Base-by-base conservation (phyloP, 2,329 filamentous ascomycete genomes). In the Cladosporium sphaerospermum region DNA sequence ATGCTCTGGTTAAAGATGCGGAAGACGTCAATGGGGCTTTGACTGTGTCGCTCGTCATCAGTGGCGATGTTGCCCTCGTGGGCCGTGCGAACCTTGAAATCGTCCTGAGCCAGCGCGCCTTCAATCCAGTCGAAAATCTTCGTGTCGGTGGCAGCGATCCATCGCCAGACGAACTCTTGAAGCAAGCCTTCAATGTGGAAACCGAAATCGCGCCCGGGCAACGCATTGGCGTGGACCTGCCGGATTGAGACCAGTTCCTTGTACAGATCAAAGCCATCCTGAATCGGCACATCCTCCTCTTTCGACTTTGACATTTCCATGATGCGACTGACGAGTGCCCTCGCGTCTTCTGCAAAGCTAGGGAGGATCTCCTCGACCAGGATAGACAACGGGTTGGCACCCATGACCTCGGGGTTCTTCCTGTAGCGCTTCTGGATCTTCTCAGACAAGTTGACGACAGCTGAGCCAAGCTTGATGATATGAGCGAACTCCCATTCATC, bases 221-320 rank as follows among this genome's bases (percentile, higher is more conserved):
- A 77, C 18, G 83, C 85, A 57, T 88, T 80, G 7, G 80, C 78
- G 67, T 96, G 91, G 23, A 95, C 89, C 33, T 81, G 78, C 31
- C 93, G 85, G 56, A 96, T 89, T 59, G 88, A 86, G 16, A 92
- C 85, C 53, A 99, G 76, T 64, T 95, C 89, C 63, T 83, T 86
- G 73, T 99, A 99, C 14, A 99, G 74, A 61, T 95, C 88, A 67
- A 99, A 97, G 0, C 92, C 93, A 68, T 99, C 93, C 64, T 96
- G 82, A 23, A 97, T 81, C 37, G 87, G 84, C 45, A 97, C 83
- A 61, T 96, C 89, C 52, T 84, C 78, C 11, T 81, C 84, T 49
- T 79, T 82, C 33, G 82, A 79, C 59, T 86, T 80, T 18, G 87
- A 83, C 50, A 85, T 79, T 54, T 86, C 79, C 59, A 97, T 77